phyloP scores from a whole-genome alignment of 768 basidiomycete species.

The Coprinopsis sp. region DNA sequence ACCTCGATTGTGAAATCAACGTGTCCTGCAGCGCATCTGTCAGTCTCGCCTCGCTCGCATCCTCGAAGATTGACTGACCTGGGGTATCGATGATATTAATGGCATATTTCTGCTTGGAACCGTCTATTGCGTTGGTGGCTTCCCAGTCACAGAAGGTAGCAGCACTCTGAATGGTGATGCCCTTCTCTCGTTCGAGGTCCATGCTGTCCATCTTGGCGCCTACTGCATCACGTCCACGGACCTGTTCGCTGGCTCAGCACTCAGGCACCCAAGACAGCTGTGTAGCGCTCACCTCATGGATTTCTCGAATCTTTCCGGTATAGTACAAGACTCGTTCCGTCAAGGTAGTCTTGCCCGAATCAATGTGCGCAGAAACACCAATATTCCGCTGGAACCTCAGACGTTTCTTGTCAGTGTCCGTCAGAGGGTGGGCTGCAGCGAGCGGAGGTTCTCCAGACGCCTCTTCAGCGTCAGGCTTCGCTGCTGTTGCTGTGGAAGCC shows the following conservation, averaged over 20 bases:
- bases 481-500: slow-evolving; percentile 42
- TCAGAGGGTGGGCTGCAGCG: slow-evolving; percentile 38
- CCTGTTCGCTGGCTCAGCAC: slow-evolving; percentile 39
- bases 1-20: slow-evolving; percentile 99
- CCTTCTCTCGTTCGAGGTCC: slow-evolving; percentile 98
- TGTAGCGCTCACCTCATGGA: slow-evolving; percentile 79
- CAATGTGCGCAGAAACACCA: slow-evolving; percentile 92
- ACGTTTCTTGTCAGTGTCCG: slow-evolving; percentile 60
- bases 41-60: not conserved
- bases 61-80: slow-evolving; percentile 37
- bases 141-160: slow-evolving; percentile 99
- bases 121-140: slow-evolving; percentile 53
- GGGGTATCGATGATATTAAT: slow-evolving; percentile 99
- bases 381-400: slow-evolving; percentile 87
- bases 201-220: slow-evolving; percentile 99
- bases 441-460: slow-evolving; percentile 17
- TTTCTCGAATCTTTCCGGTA: slow-evolving; percentile 91
- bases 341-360: slow-evolving; percentile 96
- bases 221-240: slow-evolving; percentile 89
- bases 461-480: slow-evolving; percentile 24
- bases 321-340: slow-evolving; percentile 96
- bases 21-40: slow-evolving; percentile 58
- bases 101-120: slow-evolving; percentile 74
- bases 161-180: slow-evolving; percentile 98
- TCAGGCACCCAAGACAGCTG: not conserved